phyloP scores from a whole-genome alignment of 257 asterid genomes.

The Linaria vulgaris region DNA sequence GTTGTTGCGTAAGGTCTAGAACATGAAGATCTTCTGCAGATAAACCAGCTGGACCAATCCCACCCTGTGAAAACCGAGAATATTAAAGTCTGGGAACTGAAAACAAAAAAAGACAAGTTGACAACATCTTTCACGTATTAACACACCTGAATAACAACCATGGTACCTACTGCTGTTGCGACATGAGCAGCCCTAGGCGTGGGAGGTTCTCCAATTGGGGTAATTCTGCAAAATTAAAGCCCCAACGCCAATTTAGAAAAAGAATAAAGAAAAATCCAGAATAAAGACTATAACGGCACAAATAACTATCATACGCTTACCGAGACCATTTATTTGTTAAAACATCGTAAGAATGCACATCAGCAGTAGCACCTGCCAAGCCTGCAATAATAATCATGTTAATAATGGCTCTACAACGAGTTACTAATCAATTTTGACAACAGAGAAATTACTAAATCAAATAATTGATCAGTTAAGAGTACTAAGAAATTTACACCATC shows the following conservation, averaged over 20 bases:
- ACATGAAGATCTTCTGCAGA: slow-evolving; percentile 99
- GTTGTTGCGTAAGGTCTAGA: slow-evolving; percentile 90
- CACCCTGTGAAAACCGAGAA: slow-evolving; percentile 66
- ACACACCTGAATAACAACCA: slow-evolving; percentile 98
- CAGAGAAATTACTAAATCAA: not conserved
- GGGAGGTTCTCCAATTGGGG: slow-evolving; percentile 99
- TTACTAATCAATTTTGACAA: not conserved
- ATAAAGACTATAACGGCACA: slow-evolving; percentile 6
- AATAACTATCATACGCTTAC: slow-evolving; percentile 36
- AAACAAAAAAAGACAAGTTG: slow-evolving; percentile 6
- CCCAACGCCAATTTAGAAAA: slow-evolving; percentile 16
- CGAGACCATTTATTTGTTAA: slow-evolving; percentile 94
- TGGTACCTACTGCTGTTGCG: slow-evolving; percentile 98
- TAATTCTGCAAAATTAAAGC: slow-evolving; percentile 49
- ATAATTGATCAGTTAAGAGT: slow-evolving; percentile 17
- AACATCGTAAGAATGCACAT: slow-evolving; percentile 90
- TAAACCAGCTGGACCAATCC: slow-evolving; percentile 99
- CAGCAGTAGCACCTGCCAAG: slow-evolving; percentile 98
- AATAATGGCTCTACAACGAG: slow-evolving; percentile 5
- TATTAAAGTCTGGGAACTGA: slow-evolving; percentile 17
- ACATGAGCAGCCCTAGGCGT: slow-evolving; percentile 99
- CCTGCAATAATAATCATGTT: slow-evolving; percentile 58
- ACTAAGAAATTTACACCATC: not conserved
- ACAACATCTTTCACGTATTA: slow-evolving; percentile 15
- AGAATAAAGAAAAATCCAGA: not conserved